Percentiles rank a stretch among this genome's conserved stretches.
Evolutionary conservation across 129 eudicot species (phyloP).

Genomic region (Artemisia tridentata): DNA sequence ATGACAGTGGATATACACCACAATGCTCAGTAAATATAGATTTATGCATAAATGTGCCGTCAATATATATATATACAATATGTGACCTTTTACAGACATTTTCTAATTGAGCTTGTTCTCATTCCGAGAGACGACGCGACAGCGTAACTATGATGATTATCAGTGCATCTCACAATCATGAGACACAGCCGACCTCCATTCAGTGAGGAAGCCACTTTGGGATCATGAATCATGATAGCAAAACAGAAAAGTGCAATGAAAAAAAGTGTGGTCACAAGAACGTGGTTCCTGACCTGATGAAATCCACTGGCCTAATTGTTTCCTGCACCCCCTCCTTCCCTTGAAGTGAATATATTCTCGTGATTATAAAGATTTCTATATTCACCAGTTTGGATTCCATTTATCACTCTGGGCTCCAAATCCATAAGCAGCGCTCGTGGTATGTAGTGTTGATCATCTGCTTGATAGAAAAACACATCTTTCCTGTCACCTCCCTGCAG

Average conservation of each 20-base stretch:
- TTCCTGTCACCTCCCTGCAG: constrained; percentile 97
- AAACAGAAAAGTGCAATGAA: background rate
- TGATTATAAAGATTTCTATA: constrained; percentile 90
- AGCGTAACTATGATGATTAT: background rate
- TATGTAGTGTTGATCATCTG: constrained; percentile 98
- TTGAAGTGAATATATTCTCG: constrained; percentile 81
- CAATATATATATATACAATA: too few relatives aligned
- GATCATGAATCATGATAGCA: too few relatives aligned
- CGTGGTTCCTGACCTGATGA: constrained; percentile 61
- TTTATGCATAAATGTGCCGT: background rate
- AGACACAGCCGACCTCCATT: background rate
- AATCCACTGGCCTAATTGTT: constrained; percentile 99
- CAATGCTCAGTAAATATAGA: too few relatives aligned
- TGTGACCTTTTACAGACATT: background rate
- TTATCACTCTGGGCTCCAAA: constrained; percentile 98
- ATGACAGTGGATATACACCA: background rate
- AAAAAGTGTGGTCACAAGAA: background rate
- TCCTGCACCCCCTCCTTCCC: constrained; percentile 98
- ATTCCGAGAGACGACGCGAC: background rate
- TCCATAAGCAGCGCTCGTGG: constrained; percentile 97
- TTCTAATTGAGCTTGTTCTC: background rate
- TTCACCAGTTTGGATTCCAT: constrained; percentile 96
- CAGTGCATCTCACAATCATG: background rate
- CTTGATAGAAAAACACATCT: constrained; percentile 99
- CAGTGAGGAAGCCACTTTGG: background rate